A percentile compares a stretch with the other conserved stretches of the same genome.
Conservation (phyloP, 1,284 basidiomycete species). For the Melanopsichium pennsylvanicum region DNA sequence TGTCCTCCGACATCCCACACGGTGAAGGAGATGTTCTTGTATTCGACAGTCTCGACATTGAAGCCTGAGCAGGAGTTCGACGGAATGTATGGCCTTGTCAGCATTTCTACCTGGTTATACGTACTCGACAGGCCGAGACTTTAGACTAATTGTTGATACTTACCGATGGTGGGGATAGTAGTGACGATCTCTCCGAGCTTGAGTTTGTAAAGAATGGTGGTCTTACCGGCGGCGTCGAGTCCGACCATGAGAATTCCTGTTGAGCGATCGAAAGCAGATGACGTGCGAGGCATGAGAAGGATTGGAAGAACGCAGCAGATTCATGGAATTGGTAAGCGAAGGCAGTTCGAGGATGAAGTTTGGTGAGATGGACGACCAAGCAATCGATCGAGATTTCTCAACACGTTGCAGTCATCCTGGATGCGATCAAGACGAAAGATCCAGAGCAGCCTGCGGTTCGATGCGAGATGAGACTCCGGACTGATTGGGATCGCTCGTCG, state of each 20-base stretch:
- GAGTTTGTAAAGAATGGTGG: slow-evolving; percentile 94
- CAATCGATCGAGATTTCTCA: slow-evolving; percentile 2
- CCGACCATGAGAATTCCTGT: slow-evolving; percentile 75
- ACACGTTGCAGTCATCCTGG: too few relatives aligned
- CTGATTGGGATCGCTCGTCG: too few relatives aligned
- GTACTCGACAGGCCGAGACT: not conserved
- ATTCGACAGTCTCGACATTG: slow-evolving; percentile 95
- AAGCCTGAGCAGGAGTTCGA: too few relatives aligned
- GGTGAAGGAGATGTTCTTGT: slow-evolving; percentile 99
- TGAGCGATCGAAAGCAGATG: too few relatives aligned
- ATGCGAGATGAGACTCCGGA: too few relatives aligned
- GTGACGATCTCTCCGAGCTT: slow-evolving; percentile 99
- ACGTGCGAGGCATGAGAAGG: not conserved
- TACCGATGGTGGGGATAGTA: slow-evolving; percentile 92
- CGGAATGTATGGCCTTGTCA: too few relatives aligned
- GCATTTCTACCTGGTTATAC: too few relatives aligned
- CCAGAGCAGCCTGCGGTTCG: too few relatives aligned
- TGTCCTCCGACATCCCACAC: slow-evolving; percentile 97
- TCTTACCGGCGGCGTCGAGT: slow-evolving; percentile 88
- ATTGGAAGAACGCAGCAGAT: not conserved
- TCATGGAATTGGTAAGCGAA: slow-evolving; percentile 7
- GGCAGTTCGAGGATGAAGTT: too few relatives aligned
- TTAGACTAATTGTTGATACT: slow-evolving; percentile 1
- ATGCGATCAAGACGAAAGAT: too few relatives aligned
- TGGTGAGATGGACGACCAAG: not conserved